phyloP scores from a whole-genome alignment of 2,329 filamentous ascomycete genomes.

The Xylariaceae sp. region DNA sequence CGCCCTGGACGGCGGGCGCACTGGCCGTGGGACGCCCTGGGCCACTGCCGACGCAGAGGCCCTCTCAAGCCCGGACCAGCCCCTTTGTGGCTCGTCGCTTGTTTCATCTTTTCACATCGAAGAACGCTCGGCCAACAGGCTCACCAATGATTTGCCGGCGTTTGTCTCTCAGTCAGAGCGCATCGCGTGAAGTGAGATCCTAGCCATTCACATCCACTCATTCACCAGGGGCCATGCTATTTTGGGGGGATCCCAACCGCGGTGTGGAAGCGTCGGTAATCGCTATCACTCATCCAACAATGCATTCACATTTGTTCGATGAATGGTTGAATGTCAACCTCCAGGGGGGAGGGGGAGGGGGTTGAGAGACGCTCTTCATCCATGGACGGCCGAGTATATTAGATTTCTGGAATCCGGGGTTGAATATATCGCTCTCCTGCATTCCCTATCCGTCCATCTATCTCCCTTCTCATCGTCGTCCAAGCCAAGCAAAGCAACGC shows the following conservation, averaged over 20 bases:
- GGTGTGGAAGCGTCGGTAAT: constrained; percentile 16
- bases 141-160: constrained; percentile 27
- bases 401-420: constrained; percentile 28
- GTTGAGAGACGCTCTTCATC: constrained; percentile 10
- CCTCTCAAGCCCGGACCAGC: not conserved
- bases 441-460: constrained; percentile 11
- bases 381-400: constrained; percentile 18
- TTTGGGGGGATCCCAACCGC: constrained; percentile 26
- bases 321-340: not conserved
- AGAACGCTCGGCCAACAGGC: constrained; percentile 22
- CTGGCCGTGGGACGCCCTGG: too few species aligned
- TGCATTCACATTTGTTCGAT: not conserved
- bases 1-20: too few species aligned
- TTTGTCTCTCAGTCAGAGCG: constrained; percentile 25
- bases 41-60: not conserved
- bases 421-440: constrained; percentile 14
- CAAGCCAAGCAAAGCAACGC: not conserved
- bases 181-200: constrained; percentile 24
- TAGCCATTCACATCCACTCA: constrained; percentile 29
- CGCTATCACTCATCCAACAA: constrained; percentile 12
- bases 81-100: constrained; percentile 27
- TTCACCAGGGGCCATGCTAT: constrained; percentile 22
- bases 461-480: not conserved
- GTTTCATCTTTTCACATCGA: constrained; percentile 28
- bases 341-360: constrained; percentile 12